Evolutionary conservation across 176 grass and related monocot genomes (phyloP).

Genomic region (Thalia dealbata): DNA sequence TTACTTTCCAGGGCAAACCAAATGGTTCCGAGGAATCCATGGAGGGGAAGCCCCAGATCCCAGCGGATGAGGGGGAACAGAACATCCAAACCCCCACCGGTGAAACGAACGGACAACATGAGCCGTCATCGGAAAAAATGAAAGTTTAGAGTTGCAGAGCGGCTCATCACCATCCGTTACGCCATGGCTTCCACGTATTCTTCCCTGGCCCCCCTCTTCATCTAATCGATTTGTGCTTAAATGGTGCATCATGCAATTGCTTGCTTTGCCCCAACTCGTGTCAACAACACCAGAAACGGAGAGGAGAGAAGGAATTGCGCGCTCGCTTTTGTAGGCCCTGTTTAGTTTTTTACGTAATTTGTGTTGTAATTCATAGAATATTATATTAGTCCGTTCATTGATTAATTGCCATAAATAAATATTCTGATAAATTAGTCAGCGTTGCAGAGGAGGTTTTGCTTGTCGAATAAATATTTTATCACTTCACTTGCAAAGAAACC

Average conservation of each 20-base stretch:
- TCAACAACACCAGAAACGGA: too few species aligned
- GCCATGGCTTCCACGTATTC: background rate
- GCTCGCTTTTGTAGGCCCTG: background rate
- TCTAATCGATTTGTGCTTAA: background rate
- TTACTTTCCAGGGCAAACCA: slow-evolving; percentile 16
- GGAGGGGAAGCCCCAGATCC: slow-evolving; percentile 17
- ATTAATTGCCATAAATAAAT: slow-evolving; percentile 1
- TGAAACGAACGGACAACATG: slow-evolving; percentile 29
- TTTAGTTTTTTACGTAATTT: background rate
- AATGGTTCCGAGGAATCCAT: slow-evolving; percentile 19
- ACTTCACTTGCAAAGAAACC: too few species aligned
- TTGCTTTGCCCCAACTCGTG: background rate
- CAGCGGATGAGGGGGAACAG: slow-evolving; percentile 20
- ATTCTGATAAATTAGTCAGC: background rate
- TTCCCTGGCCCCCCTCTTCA: background rate
- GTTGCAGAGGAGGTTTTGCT: too few species aligned
- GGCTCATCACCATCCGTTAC: background rate
- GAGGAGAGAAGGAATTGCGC: background rate
- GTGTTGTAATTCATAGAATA: background rate
- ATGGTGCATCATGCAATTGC: background rate
- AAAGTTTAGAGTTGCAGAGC: background rate
- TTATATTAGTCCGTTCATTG: background rate
- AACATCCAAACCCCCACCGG: slow-evolving; percentile 6
- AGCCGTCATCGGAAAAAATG: slow-evolving; percentile 20
- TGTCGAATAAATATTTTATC: too few species aligned